phyloP scores from a whole-genome alignment of 2,329 filamentous ascomycete genomes.

The Colletotrichum nymphaeae region DNA sequence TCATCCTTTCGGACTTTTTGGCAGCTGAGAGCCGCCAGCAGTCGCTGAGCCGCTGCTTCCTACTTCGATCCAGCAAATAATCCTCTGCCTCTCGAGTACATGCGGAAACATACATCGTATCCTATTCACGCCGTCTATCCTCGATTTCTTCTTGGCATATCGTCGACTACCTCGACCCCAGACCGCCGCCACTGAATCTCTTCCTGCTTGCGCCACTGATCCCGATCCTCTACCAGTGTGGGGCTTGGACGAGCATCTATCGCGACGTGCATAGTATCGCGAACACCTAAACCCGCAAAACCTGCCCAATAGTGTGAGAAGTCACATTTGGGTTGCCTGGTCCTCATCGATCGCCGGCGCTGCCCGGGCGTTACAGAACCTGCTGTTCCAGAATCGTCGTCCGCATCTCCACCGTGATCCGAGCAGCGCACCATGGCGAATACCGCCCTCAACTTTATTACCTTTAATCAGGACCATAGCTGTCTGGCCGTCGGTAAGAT shows the following conservation, averaged over 20 bases:
- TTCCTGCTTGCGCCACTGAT: neutral
- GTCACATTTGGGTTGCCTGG: neutral
- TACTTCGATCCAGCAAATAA: neutral
- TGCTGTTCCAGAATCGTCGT: neutral
- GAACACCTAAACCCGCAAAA: neutral
- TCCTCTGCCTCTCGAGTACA: neutral
- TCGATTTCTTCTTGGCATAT: neutral
- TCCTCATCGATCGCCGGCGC: conserved; percentile 8
- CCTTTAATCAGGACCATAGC: conserved; percentile 99
- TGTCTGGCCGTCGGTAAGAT: conserved; percentile 89
- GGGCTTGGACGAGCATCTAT: neutral
- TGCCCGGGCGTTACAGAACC: conserved; percentile 15
- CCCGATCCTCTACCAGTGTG: neutral
- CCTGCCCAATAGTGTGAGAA: neutral
- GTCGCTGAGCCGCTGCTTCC: neutral
- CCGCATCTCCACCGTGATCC: neutral
- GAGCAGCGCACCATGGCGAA: conserved; percentile 62
- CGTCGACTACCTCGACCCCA: too few relatives aligned
- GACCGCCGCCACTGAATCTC: neutral
- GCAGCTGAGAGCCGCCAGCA: neutral
- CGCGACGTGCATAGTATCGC: neutral
- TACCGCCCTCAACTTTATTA: conserved; percentile 93
- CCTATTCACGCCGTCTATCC: neutral
- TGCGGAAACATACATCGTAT: neutral
- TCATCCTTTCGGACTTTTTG: neutral